Conservation (phyloP, 306 rosid genomes). For the Dalbergia oliveri region DNA sequence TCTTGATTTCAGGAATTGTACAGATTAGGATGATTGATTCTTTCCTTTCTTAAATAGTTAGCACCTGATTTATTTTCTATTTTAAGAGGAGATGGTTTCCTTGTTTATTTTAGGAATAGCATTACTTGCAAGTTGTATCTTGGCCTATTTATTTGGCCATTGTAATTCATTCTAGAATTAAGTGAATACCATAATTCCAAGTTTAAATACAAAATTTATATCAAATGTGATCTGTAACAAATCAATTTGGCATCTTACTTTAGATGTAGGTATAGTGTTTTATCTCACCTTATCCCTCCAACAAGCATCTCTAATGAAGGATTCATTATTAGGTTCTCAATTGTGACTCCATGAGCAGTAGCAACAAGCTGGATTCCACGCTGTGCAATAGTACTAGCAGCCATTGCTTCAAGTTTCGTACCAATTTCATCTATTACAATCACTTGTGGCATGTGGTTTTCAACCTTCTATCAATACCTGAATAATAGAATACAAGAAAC, state of each 20-base stretch:
- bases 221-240: neutral
- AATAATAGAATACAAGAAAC: conserved; percentile 40
- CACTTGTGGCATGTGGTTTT: conserved; percentile 99
- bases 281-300: conserved; percentile 90
- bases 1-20: too few relatives aligned
- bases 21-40: too few relatives aligned
- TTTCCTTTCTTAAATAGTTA: too few relatives aligned
- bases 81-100: too few relatives aligned
- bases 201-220: conserved; percentile 29
- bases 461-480: conserved; percentile 98
- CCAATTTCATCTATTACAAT: conserved; percentile 97
- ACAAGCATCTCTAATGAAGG: conserved; percentile 97
- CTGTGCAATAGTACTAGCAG: conserved; percentile 96
- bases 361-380: conserved; percentile 99
- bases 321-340: conserved; percentile 90
- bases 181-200: too few relatives aligned
- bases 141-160: too few relatives aligned
- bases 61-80: too few relatives aligned
- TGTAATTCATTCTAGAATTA: too few relatives aligned
- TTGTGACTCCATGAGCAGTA: conserved; percentile 97
- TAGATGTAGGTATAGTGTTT: conserved; percentile 8
- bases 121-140: too few relatives aligned
- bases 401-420: conserved; percentile 99
- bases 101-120: too few relatives aligned
- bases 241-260: conserved; percentile 27